Conservation (phyloP, 805 yeast species). For the Teunomyces aglyptinius region DNA sequence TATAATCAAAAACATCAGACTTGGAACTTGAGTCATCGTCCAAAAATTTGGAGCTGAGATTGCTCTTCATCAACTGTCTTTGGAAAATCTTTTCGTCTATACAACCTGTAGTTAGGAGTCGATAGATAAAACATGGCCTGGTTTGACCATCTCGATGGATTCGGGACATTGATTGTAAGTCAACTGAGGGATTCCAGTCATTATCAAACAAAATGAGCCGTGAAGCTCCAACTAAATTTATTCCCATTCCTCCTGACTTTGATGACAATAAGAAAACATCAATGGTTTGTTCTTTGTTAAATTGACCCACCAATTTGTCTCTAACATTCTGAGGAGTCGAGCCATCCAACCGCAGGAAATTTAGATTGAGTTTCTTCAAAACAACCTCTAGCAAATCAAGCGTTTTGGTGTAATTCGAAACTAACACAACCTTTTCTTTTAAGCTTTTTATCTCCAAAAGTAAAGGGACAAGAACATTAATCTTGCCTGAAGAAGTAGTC, state of each 20-base stretch:
- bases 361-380: conserved; percentile 46
- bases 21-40: conserved; percentile 40
- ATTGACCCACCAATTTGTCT: conserved; percentile 61
- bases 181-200: conserved; percentile 96
- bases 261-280: conserved; percentile 80
- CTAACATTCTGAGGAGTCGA: conserved; percentile 68
- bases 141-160: conserved; percentile 93
- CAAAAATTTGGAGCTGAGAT: conserved; percentile 70
- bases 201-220: conserved; percentile 82
- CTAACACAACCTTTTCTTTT: conserved; percentile 75
- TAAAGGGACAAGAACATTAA: conserved; percentile 56
- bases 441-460: conserved; percentile 45
- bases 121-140: conserved; percentile 72
- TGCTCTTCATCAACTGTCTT: conserved; percentile 81
- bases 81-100: conserved; percentile 94
- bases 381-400: conserved; percentile 69
- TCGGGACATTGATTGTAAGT: conserved; percentile 92
- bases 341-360: conserved; percentile 76
- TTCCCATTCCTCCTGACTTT: conserved; percentile 91
- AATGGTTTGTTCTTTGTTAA: conserved; percentile 49
- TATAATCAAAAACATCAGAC: conserved; percentile 64
- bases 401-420: conserved; percentile 86
- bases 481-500: conserved; percentile 51
- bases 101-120: conserved; percentile 83
- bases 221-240: conserved; percentile 88